phyloP scores from a whole-genome alignment of 306 rosid genomes.

The Leucaena leucocephala region DNA sequence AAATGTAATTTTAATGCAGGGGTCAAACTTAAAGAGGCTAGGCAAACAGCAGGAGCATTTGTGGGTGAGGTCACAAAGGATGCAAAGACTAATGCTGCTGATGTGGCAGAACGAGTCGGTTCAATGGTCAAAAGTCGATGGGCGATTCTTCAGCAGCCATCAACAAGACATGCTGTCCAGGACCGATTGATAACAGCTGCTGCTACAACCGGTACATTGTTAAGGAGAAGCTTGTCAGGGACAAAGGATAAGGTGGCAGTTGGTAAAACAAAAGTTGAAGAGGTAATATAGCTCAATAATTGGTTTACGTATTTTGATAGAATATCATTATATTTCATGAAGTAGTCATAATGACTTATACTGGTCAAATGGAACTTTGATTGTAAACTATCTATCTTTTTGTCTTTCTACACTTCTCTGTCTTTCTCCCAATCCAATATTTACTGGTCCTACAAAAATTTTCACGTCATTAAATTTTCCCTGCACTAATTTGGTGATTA shows the following conservation, averaged over 20 bases:
- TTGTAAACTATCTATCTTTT: no score
- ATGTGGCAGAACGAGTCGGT: constrained; percentile 81
- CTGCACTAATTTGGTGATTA: constrained; percentile 17
- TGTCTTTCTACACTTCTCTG: not conserved
- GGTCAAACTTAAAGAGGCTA: constrained; percentile 86
- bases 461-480: constrained; percentile 9
- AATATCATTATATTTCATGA: not conserved
- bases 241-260: constrained; percentile 88
- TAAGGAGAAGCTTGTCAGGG: constrained; percentile 73
- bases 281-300: constrained; percentile 55
- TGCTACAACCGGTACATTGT: constrained; percentile 79
- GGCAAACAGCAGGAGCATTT: constrained; percentile 85
- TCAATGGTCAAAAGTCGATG: constrained; percentile 80
- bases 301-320: constrained; percentile 17
- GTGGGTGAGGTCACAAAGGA: constrained; percentile 92
- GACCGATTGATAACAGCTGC: constrained; percentile 89
- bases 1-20: constrained; percentile 53
- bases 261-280: constrained; percentile 93
- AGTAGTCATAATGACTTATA: constrained; percentile 16
- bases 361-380: not conserved
- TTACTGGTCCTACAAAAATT: constrained; percentile 2
- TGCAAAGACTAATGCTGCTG: constrained; percentile 78
- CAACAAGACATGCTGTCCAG: constrained; percentile 88
- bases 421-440: constrained; percentile 11
- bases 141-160: constrained; percentile 85